These are phyloP conservation scores for Cupressus sempervirens DNA, from an alignment of 75 land plant genomes.

Conservation along the genomic window DNA sequence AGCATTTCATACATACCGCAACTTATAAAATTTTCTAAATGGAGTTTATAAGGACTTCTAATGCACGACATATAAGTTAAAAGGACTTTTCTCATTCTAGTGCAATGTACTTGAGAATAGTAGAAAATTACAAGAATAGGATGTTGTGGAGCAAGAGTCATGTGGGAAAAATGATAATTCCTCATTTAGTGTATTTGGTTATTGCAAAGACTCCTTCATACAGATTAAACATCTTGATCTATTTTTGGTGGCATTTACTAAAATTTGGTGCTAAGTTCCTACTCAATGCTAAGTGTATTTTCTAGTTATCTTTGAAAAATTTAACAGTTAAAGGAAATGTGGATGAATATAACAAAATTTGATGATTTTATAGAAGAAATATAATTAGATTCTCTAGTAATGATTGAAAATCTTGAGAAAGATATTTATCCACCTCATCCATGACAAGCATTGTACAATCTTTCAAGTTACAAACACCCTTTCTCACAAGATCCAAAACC, in stretches of 20 bases:
- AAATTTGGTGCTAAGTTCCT: conserved; percentile 35
- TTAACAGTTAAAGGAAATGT: conserved; percentile 42
- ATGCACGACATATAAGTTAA: not conserved
- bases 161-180: not conserved
- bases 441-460: conserved; percentile 36
- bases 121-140: not conserved
- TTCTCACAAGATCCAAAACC: conserved; percentile 27
- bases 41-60: not conserved
- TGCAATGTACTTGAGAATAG: not conserved
- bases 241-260: conserved; percentile 34
- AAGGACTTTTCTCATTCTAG: not conserved
- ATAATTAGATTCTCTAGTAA: conserved; percentile 16
- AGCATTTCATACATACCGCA: not conserved
- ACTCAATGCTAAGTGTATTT: conserved; percentile 35
- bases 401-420: conserved; percentile 37
- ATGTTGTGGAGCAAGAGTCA: not conserved
- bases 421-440: conserved; percentile 50
- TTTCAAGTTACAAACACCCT: conserved; percentile 34
- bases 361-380: conserved; percentile 28
- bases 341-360: conserved; percentile 32
- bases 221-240: conserved; percentile 29
- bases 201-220: not conserved
- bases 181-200: not conserved
- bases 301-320: conserved; percentile 32
- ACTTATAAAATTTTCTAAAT: not conserved